phyloP scores from a whole-genome alignment of 192 early-diverging fungal genomes.

The Lobulomyces angularis region DNA sequence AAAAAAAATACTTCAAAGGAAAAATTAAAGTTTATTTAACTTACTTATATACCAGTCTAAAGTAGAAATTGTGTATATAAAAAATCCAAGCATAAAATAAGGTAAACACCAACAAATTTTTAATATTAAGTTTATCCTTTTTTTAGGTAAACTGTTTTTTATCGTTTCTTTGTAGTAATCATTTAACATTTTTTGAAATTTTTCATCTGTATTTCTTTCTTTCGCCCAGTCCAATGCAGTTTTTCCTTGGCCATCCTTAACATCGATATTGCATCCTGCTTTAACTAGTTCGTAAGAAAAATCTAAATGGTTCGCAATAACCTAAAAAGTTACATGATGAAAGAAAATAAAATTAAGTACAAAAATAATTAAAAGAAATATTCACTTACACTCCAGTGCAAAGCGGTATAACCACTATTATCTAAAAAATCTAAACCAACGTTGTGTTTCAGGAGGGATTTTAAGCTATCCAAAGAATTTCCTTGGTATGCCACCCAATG shows the following conservation, averaged over 20 bases:
- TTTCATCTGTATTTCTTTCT: conserved; percentile 36
- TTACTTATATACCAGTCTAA: conserved; percentile 13
- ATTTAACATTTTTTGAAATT: conserved; percentile 17
- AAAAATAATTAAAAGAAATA: neutral
- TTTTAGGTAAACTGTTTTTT: conserved; percentile 6
- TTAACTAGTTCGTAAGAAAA: conserved; percentile 55
- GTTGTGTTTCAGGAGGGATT: conserved; percentile 55
- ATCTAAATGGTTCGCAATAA: conserved; percentile 34
- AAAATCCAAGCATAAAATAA: too few species aligned
- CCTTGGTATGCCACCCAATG: conserved; percentile 95
- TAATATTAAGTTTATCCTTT: neutral
- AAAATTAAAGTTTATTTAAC: conserved; percentile 26
- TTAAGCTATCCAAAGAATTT: conserved; percentile 51
- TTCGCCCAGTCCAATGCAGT: conserved; percentile 72
- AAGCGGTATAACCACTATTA: conserved; percentile 59
- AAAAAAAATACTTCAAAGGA: conserved; percentile 57
- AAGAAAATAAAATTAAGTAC: conserved; percentile 4
- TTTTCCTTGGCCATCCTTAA: conserved; percentile 63
- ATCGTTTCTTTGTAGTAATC: conserved; percentile 12
- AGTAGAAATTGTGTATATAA: conserved; percentile 10
- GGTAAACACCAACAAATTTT: neutral
- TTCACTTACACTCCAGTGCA: conserved; percentile 76
- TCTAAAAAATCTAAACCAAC: conserved; percentile 61
- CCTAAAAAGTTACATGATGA: conserved; percentile 4
- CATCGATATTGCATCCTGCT: conserved; percentile 51